A percentile compares a stretch with the other conserved stretches of the same genome.
phyloP scores from a whole-genome alignment of 2,329 filamentous ascomycete species.

The Didymella exigua region DNA sequence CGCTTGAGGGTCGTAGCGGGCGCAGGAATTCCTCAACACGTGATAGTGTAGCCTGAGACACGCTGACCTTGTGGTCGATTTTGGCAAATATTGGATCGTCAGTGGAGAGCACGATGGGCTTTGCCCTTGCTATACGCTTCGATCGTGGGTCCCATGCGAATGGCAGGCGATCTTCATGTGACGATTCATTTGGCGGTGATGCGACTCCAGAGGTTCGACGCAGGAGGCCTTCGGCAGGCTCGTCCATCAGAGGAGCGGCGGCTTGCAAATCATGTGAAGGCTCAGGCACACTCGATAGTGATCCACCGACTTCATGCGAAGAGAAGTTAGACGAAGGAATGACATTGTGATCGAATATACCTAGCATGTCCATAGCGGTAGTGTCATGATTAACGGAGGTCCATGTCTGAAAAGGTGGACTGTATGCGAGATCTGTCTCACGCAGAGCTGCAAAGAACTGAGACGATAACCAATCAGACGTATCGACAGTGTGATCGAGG shows the following conservation, averaged over 20 bases:
- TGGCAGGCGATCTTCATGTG: constrained; percentile 8
- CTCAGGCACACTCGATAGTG: background rate
- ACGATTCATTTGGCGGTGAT: constrained; percentile 13
- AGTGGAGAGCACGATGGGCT: constrained; percentile 3
- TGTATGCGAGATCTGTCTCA: constrained; percentile 13
- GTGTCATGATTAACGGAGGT: background rate
- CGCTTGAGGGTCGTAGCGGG: background rate
- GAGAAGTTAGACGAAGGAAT: no score
- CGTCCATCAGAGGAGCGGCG: background rate
- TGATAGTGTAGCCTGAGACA: background rate
- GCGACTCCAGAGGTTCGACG: background rate
- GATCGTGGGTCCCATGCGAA: constrained; percentile 15
- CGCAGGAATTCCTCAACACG: background rate
- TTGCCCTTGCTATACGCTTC: constrained; percentile 5
- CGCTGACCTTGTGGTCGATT: background rate
- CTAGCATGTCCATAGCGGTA: background rate
- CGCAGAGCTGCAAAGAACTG: constrained; percentile 12
- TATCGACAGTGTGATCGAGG: background rate
- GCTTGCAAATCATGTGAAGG: background rate
- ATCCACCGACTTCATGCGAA: background rate
- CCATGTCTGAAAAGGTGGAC: background rate
- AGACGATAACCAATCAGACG: constrained; percentile 7
- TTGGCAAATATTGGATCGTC: constrained; percentile 10
- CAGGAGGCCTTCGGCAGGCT: background rate
- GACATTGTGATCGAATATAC: background rate